Conservation (phyloP, 1,139 yeast species). For the Citeromyces siamensis region DNA sequence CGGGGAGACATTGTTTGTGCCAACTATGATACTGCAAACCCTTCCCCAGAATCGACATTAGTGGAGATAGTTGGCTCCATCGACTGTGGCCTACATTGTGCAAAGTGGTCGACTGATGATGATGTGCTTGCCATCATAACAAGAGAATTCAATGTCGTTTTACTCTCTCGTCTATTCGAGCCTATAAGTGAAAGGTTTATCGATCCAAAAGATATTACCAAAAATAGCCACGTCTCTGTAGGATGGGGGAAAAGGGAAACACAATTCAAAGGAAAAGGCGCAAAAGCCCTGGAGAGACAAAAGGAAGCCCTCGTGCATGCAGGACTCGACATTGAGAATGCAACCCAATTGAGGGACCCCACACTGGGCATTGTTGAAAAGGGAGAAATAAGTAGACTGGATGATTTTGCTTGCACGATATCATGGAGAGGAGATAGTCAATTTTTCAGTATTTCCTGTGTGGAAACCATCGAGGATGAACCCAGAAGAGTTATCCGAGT, state of each 20-base stretch:
- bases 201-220: slow-evolving; percentile 49
- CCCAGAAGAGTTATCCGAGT: slow-evolving; percentile 65
- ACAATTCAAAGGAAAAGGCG: slow-evolving; percentile 92
- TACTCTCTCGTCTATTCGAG: slow-evolving; percentile 71
- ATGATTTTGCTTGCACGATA: slow-evolving; percentile 30
- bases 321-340: slow-evolving; percentile 48
- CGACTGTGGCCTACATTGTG: slow-evolving; percentile 63
- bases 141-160: slow-evolving; percentile 42
- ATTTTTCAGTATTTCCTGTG: slow-evolving; percentile 55
- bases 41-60: slow-evolving; percentile 39
- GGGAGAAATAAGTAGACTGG: slow-evolving; percentile 50
- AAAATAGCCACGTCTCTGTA: slow-evolving; percentile 82
- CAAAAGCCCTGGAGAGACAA: slow-evolving; percentile 67
- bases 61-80: slow-evolving; percentile 79
- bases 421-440: slow-evolving; percentile 98
- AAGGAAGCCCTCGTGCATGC: slow-evolving; percentile 47
- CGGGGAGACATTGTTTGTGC: slow-evolving; percentile 64
- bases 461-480: slow-evolving; percentile 39
- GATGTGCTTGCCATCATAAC: slow-evolving; percentile 72
- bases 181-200: slow-evolving; percentile 58
- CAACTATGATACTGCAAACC: slow-evolving; percentile 34
- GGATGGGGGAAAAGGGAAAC: slow-evolving; percentile 99
- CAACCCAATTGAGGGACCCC: slow-evolving; percentile 69
- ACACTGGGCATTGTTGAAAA: slow-evolving; percentile 67
- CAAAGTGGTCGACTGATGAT: slow-evolving; percentile 88